Base-by-base conservation (phyloP, 179 eudicot genomes). In the Drosera spatulata region DNA sequence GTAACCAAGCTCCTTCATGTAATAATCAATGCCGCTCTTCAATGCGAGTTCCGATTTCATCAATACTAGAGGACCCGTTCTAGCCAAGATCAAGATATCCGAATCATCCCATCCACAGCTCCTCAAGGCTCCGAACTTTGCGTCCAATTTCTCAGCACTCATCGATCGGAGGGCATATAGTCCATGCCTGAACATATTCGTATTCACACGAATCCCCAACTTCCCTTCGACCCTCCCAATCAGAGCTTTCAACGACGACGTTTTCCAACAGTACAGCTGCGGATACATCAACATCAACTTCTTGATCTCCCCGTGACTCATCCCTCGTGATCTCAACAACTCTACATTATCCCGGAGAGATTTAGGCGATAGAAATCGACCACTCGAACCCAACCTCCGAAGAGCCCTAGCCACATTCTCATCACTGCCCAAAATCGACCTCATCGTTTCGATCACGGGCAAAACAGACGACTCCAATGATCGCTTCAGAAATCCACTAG, bases 51-150 rank as follows among this genome's bases (percentile, higher is more conserved):
- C 80, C 0, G 80, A 61, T 13, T n/a, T n/a, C n/a, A n/a, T n/a
- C n/a, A n/a, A n/a, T n/a, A n/a, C n/a, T n/a, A n/a, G n/a, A n/a
- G n/a, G n/a, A n/a, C n/a, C n/a, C n/a, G n/a, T n/a, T n/a, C 68
- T 66, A 4, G 56, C 63, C 59, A 72, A 4, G 3, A 40, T 51
- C 60, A 47, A 46, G 6, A 76, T 43, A 50, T 72, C 69, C 47
- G 45, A 42, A 9, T 69, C 74, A 10, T 46, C 69, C 73, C 76
- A 72, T 37, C 80, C 77, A 59, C 41, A 72, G 47, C 69, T 72
- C 74, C 50, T n/a, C n/a, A n/a, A n/a, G n/a, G n/a, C n/a, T n/a
- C n/a, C n/a, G n/a, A n/a, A n/a, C n/a, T n/a, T n/a, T n/a, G n/a
- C n/a, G n/a, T n/a, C n/a, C n/a, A n/a, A n/a, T n/a, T n/a, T n/a